Base-by-base conservation (phyloP, 345 rosid species). In the Eucalyptus pauciflora region DNA sequence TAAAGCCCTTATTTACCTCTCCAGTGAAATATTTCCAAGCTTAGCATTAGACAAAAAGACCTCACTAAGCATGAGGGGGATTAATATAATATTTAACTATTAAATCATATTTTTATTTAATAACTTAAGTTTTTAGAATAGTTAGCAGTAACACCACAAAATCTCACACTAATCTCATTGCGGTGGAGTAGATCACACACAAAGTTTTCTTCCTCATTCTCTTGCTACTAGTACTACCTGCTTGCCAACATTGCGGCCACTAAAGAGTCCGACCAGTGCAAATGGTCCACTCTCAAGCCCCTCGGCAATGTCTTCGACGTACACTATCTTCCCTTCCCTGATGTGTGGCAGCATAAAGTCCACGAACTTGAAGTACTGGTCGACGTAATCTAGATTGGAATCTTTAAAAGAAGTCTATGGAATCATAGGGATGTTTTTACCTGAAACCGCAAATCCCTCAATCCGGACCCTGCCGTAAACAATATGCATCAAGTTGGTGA, bases 251-350 rank as follows among this genome's bases (percentile, higher is more conserved):
- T 94, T 96, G 62, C 90, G 89, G 49, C 96, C 96, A 14, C 89
- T 89, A 87, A 93, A 96, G 20, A 96, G 89, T 29, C 95, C 96
- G 13, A 91, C 87, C 9, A 95, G 88, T 86, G 95, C 96, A 37
- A 92, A 90, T n/a, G 95, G 96, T 80, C 87, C 94, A 50, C 90
- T 93, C 87, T 94, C 96, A 31, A 95, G 90, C 29, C 96, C 96
- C 27, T 94, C 94, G 29, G 90, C 93, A 89, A 93, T 88, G 91
- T 95, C 97, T 88, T 96, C 97, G 25, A 96, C 89, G 89, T 94
- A 94, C 10, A 88, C 92, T 60, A 94, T 90, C 89, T 94, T 92
- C n/a, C 94, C 96, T 91, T 92, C 93, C 87, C 90, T 91, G 79
- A 93, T 91, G 69, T 67, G 67, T 43, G 92, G 92, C 50, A 92